Base-by-base conservation (phyloP, 2,329 filamentous ascomycete genomes). In the Aspergillus intermedius region DNA sequence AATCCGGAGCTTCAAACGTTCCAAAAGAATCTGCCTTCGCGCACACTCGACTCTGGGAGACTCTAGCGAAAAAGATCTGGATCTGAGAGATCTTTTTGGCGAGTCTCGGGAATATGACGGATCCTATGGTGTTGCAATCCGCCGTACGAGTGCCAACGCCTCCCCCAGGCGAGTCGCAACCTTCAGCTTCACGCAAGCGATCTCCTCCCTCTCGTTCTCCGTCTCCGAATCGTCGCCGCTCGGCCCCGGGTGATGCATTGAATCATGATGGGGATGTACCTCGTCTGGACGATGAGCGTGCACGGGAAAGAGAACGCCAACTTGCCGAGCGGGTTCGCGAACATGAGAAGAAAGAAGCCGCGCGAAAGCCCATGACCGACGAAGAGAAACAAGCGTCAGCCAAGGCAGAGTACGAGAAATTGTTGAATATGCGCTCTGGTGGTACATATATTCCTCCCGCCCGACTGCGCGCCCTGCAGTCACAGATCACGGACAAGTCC, bases 381-480 rank as follows among this genome's bases (percentile, higher is more conserved):
- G 89, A 89, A 67, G 84, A 91, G 70, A 95, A 94, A 71, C 88
- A 91, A 71, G 88, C 84, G 21, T 84, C 84, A 37, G 88, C 89
- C 40, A 94, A 95, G 74, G 88, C 90, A 56, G 91, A 96, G 75
- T 94, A 95, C 72, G 85, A 94, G 71, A 91, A 91, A 72, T 80
- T 97, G 52, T 75, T 95, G 59, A 93, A 81, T 56, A 91, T 95
- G 82, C 87, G 93, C 57, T 95, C 90, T 43, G 93, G 93, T 55
- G 93, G 93, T 59, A 95, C 90, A 21, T 98, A 98, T 67, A 95
- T 98, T 53, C 93, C 93, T 17, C 93, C 93, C 0, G 91, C 91
- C 46, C 81, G 89, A 59, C 77, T 98, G 64, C 83, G 90, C 59
- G 91, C 91, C 35, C 80, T 98, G 52, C 93, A 98, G 74, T 88